These are phyloP conservation scores for Pulveroboletus ravenelii DNA, from an alignment of 768 basidiomycete species.

Conservation along the genomic window DNA sequence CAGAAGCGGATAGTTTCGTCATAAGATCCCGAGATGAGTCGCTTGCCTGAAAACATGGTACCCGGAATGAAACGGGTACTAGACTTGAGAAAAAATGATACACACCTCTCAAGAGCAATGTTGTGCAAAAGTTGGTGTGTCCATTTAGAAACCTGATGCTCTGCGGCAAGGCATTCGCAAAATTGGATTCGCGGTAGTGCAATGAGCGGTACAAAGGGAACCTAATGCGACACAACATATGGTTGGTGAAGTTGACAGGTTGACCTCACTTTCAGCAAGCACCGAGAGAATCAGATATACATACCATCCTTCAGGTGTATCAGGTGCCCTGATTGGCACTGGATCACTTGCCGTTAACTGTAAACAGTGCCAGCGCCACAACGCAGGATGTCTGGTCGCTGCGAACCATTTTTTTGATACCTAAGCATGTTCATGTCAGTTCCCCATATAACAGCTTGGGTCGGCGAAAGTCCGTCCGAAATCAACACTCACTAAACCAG, in stretches of 20 bases:
- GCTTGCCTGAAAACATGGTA: slow-evolving; percentile 45
- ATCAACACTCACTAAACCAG: slow-evolving; percentile 32
- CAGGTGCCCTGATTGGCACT: slow-evolving; percentile 55
- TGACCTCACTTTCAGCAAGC: background rate
- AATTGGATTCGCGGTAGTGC: slow-evolving; percentile 84
- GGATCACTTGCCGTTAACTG: slow-evolving; percentile 72
- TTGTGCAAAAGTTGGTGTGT: slow-evolving; percentile 87
- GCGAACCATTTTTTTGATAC: slow-evolving; percentile 43
- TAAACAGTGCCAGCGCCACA: slow-evolving; percentile 77
- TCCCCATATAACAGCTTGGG: background rate
- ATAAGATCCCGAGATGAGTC: slow-evolving; percentile 85
- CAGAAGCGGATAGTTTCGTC: slow-evolving; percentile 92
- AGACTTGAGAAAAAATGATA: background rate
- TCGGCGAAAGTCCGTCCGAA: background rate
- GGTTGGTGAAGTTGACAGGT: background rate
- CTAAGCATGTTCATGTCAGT: slow-evolving; percentile 14
- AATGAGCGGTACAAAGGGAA: slow-evolving; percentile 72
- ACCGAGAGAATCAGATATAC: slow-evolving; percentile 20
- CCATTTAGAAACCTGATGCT: slow-evolving; percentile 72
- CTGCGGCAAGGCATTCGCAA: slow-evolving; percentile 71
- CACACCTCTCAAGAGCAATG: slow-evolving; percentile 58
- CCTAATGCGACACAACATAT: slow-evolving; percentile 28
- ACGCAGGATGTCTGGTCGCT: slow-evolving; percentile 50
- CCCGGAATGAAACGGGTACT: background rate
- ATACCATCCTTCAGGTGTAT: slow-evolving; percentile 68